Percentiles rank a stretch among this genome's conserved stretches.
Conservation (phyloP, 129 eudicot genomes). For the sunflower (Helianthus annuus) region DNA sequence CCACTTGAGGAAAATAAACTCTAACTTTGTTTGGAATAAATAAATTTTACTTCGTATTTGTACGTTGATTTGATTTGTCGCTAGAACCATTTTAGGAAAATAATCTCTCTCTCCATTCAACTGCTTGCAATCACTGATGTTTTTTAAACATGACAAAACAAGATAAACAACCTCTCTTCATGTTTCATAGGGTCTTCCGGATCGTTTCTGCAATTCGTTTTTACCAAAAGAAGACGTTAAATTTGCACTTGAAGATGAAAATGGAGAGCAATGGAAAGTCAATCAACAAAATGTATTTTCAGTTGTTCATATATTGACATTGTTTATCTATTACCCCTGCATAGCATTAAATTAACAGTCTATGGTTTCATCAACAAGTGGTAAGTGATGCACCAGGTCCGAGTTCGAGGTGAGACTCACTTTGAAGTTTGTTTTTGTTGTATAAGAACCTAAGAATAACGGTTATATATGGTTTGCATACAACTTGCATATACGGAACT, state of each 20-base stretch:
- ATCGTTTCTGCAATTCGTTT: constrained; percentile 52
- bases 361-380: too few species aligned
- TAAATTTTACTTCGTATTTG: constrained; percentile 25
- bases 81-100: neutral
- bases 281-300: constrained; percentile 7
- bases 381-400: too few species aligned
- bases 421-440: too few species aligned
- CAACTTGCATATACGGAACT: too few species aligned
- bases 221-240: constrained; percentile 44
- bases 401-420: too few species aligned
- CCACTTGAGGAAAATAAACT: too few species aligned
- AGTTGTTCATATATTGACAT: too few species aligned
- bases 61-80: constrained; percentile 72
- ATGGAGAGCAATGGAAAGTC: constrained; percentile 44
- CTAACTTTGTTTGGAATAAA: constrained; percentile 9
- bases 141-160: neutral
- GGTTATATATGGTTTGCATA: too few species aligned
- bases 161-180: too few species aligned
- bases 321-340: too few species aligned
- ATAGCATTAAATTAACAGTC: constrained; percentile 31
- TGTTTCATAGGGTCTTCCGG: constrained; percentile 58
- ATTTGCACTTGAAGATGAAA: constrained; percentile 60
- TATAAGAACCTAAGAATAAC: too few species aligned
- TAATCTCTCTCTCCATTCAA: neutral
- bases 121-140: neutral